A percentile compares a stretch with the other conserved stretches of the same genome.
Conservation (phyloP, 306 rosid species). For the Dryas drummondii region DNA sequence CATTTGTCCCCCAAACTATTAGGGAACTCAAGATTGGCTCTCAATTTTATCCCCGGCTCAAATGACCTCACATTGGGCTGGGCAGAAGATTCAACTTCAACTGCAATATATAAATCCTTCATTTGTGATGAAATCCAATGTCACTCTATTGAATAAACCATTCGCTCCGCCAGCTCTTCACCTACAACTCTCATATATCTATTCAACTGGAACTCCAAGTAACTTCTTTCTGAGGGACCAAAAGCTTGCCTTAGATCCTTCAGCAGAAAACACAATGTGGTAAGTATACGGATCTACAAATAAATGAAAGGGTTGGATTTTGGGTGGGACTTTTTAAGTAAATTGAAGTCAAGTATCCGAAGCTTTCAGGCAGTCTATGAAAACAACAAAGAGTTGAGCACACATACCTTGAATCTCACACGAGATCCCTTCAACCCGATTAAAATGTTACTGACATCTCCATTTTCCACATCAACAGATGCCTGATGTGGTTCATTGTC, state of each 20-base stretch:
- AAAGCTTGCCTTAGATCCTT: slow-evolving; percentile 60
- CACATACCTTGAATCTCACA: slow-evolving; percentile 69
- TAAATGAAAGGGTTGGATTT: background rate
- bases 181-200: slow-evolving; percentile 70
- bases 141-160: slow-evolving; percentile 55
- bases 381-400: background rate
- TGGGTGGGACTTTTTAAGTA: background rate
- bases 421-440: slow-evolving; percentile 54
- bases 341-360: background rate
- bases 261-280: slow-evolving; percentile 10
- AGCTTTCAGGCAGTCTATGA: background rate
- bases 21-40: background rate
- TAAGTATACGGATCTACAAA: slow-evolving; percentile 16
- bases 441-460: slow-evolving; percentile 48
- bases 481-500: slow-evolving; percentile 49
- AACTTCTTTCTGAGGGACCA: slow-evolving; percentile 33
- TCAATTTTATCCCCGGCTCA: background rate
- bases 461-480: slow-evolving; percentile 38
- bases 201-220: slow-evolving; percentile 66
- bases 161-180: slow-evolving; percentile 57
- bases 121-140: background rate
- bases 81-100: background rate
- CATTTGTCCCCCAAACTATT: background rate
- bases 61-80: background rate
- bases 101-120: background rate